Conservation (phyloP, 2,329 filamentous ascomycete species). For the Bertia moriformis region DNA sequence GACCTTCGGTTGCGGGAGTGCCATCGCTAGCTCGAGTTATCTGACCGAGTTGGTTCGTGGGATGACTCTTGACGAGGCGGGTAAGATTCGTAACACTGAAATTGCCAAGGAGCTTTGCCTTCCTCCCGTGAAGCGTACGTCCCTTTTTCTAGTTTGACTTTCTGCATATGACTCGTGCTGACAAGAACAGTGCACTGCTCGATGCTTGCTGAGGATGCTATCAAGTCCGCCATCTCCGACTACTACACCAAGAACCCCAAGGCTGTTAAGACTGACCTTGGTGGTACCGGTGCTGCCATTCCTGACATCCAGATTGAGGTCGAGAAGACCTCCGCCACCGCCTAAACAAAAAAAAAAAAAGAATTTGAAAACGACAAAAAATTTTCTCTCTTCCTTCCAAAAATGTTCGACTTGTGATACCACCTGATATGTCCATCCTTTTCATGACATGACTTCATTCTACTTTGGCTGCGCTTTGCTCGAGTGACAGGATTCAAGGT, state of each 20-base stretch:
- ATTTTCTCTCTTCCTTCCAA: no score
- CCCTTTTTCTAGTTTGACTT: not conserved
- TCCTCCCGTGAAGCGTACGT: slow-evolving; percentile 73
- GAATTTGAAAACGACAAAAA: no score
- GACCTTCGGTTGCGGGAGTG: slow-evolving; percentile 88
- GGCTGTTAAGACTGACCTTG: slow-evolving; percentile 43
- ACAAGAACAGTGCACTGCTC: slow-evolving; percentile 62
- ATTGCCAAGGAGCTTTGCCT: slow-evolving; percentile 92
- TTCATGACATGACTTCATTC: no score
- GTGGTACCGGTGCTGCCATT: slow-evolving; percentile 43
- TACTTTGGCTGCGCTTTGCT: no score
- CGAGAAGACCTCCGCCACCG: slow-evolving; percentile 19
- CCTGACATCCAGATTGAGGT: slow-evolving; percentile 16
- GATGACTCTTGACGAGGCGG: slow-evolving; percentile 90
- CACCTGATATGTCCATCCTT: no score
- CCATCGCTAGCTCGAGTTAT: slow-evolving; percentile 89
- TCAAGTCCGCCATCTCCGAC: slow-evolving; percentile 79
- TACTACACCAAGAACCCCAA: slow-evolving; percentile 77
- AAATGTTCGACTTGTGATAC: no score
- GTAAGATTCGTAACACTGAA: slow-evolving; percentile 87
- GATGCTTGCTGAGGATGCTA: slow-evolving; percentile 82
- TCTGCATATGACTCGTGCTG: slow-evolving; percentile 9
- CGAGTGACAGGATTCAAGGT: no score
- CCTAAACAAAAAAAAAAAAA: not conserved
- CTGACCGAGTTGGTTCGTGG: slow-evolving; percentile 86